These are phyloP conservation scores for Aspergillus pseudoviridinutans DNA, from an alignment of 2,329 filamentous ascomycete species.

Conservation along the genomic window DNA sequence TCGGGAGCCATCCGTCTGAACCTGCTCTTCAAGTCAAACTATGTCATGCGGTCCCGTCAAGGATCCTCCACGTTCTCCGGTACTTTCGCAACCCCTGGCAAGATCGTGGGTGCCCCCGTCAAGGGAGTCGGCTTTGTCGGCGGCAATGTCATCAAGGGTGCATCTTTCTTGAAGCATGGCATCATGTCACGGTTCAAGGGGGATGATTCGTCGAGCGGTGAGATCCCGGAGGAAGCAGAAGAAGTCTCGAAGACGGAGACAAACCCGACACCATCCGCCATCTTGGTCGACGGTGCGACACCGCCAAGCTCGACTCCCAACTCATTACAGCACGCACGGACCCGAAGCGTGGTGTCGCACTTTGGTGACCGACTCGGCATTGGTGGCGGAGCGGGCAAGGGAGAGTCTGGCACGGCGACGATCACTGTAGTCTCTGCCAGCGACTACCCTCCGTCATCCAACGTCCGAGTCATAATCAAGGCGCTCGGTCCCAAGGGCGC, in stretches of 20 bases:
- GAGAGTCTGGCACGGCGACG: conserved; percentile 68
- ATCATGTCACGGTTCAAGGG: conserved; percentile 59
- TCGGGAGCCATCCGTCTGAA: conserved; percentile 78
- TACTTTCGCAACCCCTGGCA: conserved; percentile 80
- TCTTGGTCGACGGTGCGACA: conserved; percentile 27
- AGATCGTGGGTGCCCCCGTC: conserved; percentile 91
- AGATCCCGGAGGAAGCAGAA: conserved; percentile 19
- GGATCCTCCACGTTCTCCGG: conserved; percentile 91
- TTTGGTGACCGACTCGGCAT: conserved; percentile 50
- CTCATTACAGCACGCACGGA: conserved; percentile 43
- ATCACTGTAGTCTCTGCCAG: conserved; percentile 76
- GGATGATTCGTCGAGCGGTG: conserved; percentile 28
- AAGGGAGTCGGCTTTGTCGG: conserved; percentile 83
- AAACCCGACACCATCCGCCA: conserved; percentile 18
- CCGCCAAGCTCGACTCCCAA: conserved; percentile 15
- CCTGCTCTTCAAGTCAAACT: conserved; percentile 88
- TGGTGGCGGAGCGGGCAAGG: conserved; percentile 43
- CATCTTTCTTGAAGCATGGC: conserved; percentile 82
- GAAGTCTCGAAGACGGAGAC: conserved; percentile 13
- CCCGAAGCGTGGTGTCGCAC: conserved; percentile 48
- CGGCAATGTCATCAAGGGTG: conserved; percentile 80
- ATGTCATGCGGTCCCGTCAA: conserved; percentile 79
- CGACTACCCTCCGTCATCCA: conserved; percentile 70
- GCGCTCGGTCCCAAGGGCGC: conserved; percentile 62
- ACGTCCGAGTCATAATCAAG: conserved; percentile 73